Percentiles rank a stretch among this genome's conserved stretches.
Evolutionary conservation across 1,139 yeast genomes (phyloP).

Genomic region (Torulaspora pretoriensis): DNA sequence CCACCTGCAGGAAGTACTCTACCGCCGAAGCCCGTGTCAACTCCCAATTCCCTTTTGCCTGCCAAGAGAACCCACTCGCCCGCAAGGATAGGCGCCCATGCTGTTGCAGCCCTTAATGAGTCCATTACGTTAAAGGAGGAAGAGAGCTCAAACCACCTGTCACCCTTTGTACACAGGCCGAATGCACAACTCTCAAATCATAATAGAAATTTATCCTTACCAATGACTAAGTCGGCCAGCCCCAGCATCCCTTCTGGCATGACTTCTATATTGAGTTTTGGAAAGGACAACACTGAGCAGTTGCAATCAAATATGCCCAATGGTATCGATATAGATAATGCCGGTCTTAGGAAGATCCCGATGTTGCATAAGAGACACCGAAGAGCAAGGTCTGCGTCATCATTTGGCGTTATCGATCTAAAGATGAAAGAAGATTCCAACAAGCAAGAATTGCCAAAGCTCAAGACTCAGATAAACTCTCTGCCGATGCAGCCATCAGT

Average conservation of each 20-base stretch:
- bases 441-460: conserved; percentile 7
- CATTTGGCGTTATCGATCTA: conserved; percentile 34
- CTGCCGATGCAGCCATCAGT: conserved; percentile 2
- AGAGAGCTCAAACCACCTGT: conserved; percentile 17
- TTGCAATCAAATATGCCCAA: not conserved
- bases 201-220: conserved; percentile 21
- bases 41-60: conserved; percentile 11
- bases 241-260: conserved; percentile 21
- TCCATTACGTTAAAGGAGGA: conserved; percentile 35
- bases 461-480: conserved; percentile 3
- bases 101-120: conserved; percentile 52
- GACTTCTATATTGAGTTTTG: conserved; percentile 25
- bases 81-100: conserved; percentile 68
- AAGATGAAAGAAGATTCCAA: conserved; percentile 26
- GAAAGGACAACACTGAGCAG: conserved; percentile 6
- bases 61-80: conserved; percentile 55
- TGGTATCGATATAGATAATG: not conserved
- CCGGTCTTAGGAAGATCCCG: conserved; percentile 6
- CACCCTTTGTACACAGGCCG: conserved; percentile 12
- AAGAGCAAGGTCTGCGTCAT: conserved; percentile 29
- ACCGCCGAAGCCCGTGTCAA: conserved; percentile 14
- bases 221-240: conserved; percentile 17
- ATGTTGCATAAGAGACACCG: conserved; percentile 24
- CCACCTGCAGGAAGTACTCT: conserved; percentile 22
- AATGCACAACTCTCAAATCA: conserved; percentile 10